Conservation (phyloP, 2,329 filamentous ascomycete genomes). For the Pseudocercospora fijiensis region DNA sequence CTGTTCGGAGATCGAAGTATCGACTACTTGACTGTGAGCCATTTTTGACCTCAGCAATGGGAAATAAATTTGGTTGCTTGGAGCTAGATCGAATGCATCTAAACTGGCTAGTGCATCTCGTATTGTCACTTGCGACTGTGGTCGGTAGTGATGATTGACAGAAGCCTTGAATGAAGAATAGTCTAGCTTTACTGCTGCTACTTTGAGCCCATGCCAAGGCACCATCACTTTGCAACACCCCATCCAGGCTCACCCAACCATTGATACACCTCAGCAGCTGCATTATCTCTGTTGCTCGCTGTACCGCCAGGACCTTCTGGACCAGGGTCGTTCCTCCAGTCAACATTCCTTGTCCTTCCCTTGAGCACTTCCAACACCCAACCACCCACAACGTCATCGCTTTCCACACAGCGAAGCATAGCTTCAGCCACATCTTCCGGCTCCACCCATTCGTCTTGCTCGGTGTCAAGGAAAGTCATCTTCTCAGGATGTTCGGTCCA, state of each 20-base stretch:
- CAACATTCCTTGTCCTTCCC: constrained; percentile 51
- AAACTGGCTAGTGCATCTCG: no score
- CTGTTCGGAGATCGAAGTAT: no score
- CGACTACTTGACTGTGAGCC: no score
- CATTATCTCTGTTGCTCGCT: constrained; percentile 41
- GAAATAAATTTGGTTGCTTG: no score
- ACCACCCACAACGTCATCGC: constrained; percentile 51
- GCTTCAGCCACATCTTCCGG: constrained; percentile 60
- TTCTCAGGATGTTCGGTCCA: constrained; percentile 65
- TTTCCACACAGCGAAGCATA: constrained; percentile 58
- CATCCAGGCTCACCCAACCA: constrained; percentile 52
- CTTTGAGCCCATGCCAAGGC: not conserved
- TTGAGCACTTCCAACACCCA: constrained; percentile 59
- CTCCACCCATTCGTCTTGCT: constrained; percentile 57
- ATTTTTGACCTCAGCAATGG: no score
- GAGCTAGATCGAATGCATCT: no score
- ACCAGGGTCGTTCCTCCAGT: constrained; percentile 55
- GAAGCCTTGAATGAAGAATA: not conserved
- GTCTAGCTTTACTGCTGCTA: not conserved
- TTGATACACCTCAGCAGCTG: constrained; percentile 52
- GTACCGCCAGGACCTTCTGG: constrained; percentile 47
- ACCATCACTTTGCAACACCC: constrained; percentile 42
- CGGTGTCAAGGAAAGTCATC: constrained; percentile 50
- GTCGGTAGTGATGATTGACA: no score
- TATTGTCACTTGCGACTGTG: no score